Base-by-base conservation (phyloP, 164 flowering plant species). In the Magnolia changhungtana region DNA sequence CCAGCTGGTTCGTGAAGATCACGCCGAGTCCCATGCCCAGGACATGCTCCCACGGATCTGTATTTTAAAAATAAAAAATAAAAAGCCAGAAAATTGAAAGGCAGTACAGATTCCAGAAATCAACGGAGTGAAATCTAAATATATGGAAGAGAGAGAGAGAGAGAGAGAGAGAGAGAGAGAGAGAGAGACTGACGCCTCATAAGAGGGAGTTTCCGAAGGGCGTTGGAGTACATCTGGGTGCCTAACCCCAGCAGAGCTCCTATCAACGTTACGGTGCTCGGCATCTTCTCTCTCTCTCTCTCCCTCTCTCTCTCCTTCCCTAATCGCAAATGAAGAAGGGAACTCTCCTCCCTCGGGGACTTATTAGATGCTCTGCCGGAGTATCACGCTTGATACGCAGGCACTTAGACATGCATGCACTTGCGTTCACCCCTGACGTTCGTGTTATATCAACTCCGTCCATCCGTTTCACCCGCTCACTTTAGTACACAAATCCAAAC, bases 21-120 rank as follows among this genome's bases (percentile, higher is more conserved):
- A 81, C 90, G 8, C 99, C 99, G 24, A 96, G 69, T 20, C 99
- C 98, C 94, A 94, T 92, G 3, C 96, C 98, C 76, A 94, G 55
- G 45, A 89, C 83, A 72, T 96, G 99, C 83, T 94, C 99, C 99
- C 99, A 96, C 24, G 98, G 99, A 92, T 96, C 99, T 94, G 78
- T 8, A 8, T 59, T 14, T 59, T 19, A 5, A 59, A 59, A 37
- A 37, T 37, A 4, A 4, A 37, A 37, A 37, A 37, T 0, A 4
- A 37, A 37, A 5, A 45, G 27, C 24, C 51, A 24, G 66, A 69
- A 75, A 67, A 8, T 58, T 5, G 45, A 6, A 14, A 69, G 2
- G 10, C 6, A 23, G 63, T 27, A 68, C 8, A 67, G 1, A 18
- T 51, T 1, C 7, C 16, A 52, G 72, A 68, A 19, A 67, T n/a